These are phyloP conservation scores for Helotiales sp. DNA, from an alignment of 2,329 filamentous ascomycete species.

Conservation along the genomic window DNA sequence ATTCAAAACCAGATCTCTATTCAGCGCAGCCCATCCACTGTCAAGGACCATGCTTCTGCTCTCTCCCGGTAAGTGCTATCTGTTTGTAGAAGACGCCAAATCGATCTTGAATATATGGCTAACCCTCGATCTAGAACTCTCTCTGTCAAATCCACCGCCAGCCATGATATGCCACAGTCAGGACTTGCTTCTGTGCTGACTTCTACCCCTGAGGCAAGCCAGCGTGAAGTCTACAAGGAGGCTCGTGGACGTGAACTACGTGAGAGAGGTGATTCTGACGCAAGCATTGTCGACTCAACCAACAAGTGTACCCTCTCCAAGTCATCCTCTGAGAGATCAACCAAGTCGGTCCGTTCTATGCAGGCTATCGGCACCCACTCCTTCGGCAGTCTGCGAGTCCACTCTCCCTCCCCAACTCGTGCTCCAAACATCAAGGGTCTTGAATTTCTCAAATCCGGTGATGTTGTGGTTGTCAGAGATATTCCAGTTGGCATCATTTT, in stretches of 20 bases:
- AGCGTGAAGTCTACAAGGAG: slow-evolving; percentile 4
- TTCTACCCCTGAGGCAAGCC: slow-evolving; percentile 3
- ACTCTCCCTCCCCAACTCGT: slow-evolving; percentile 38
- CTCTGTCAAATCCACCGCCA: slow-evolving; percentile 35
- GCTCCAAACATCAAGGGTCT: slow-evolving; percentile 22
- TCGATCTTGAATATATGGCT: not conserved
- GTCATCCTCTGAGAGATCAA: slow-evolving; percentile 36
- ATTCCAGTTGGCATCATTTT: slow-evolving; percentile 48
- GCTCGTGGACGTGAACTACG: slow-evolving; percentile 14
- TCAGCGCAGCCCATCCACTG: slow-evolving; percentile 34
- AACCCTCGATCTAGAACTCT: slow-evolving; percentile 12
- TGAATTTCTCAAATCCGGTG: slow-evolving; percentile 45
- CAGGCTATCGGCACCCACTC: slow-evolving; percentile 46
- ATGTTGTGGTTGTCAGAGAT: slow-evolving; percentile 58
- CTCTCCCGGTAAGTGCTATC: slow-evolving; percentile 21
- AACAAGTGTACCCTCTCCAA: slow-evolving; percentile 33
- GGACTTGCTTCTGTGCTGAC: slow-evolving; percentile 20
- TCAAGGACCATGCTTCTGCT: slow-evolving; percentile 31
- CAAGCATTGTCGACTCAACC: slow-evolving; percentile 20
- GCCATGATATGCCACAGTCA: slow-evolving; percentile 20
- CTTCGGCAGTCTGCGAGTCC: slow-evolving; percentile 51
- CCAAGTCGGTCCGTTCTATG: slow-evolving; percentile 44
- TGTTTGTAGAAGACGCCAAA: too few relatives aligned
- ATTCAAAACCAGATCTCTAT: slow-evolving; percentile 38
- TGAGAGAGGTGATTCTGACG: slow-evolving; percentile 21